A percentile compares a stretch with the other conserved stretches of the same genome.
phyloP scores from a whole-genome alignment of 257 asterid genomes.

The Ajuga chamaepitys region DNA sequence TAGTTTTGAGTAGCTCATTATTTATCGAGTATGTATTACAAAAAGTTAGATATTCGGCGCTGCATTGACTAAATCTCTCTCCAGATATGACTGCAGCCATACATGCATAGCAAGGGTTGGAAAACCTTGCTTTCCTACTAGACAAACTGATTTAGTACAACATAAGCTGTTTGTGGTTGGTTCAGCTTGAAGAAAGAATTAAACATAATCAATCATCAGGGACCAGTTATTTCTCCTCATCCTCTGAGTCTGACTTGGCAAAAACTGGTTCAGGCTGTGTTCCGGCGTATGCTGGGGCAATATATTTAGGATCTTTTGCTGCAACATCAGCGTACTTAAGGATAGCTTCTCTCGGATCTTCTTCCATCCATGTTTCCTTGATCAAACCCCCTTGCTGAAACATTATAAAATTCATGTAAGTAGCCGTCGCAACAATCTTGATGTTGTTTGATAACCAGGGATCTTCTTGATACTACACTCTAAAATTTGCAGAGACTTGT shows the following conservation, averaged over 20 bases:
- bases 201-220: neutral
- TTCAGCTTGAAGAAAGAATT: neutral
- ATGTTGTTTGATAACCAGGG: neutral
- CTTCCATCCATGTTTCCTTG: constrained; percentile 95
- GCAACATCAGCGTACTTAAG: constrained; percentile 86
- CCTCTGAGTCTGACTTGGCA: constrained; percentile 77
- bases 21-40: no score
- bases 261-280: constrained; percentile 87
- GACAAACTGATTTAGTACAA: neutral
- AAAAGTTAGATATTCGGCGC: neutral
- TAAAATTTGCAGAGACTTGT: no score
- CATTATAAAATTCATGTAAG: neutral
- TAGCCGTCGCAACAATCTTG: neutral
- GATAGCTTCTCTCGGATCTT: constrained; percentile 97
- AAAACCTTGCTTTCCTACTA: neutral
- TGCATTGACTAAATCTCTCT: neutral
- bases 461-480: no score
- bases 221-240: constrained; percentile 53
- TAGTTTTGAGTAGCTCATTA: no score
- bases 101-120: neutral
- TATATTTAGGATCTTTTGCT: constrained; percentile 78
- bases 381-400: constrained; percentile 96
- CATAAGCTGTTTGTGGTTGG: neutral
- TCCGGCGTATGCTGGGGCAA: constrained; percentile 84
- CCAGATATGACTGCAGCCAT: neutral